A percentile compares a stretch with the other conserved stretches of the same genome.
phyloP scores from a whole-genome alignment of 2,329 filamentous ascomycete species.

The Trichoderma afroharzianum region DNA sequence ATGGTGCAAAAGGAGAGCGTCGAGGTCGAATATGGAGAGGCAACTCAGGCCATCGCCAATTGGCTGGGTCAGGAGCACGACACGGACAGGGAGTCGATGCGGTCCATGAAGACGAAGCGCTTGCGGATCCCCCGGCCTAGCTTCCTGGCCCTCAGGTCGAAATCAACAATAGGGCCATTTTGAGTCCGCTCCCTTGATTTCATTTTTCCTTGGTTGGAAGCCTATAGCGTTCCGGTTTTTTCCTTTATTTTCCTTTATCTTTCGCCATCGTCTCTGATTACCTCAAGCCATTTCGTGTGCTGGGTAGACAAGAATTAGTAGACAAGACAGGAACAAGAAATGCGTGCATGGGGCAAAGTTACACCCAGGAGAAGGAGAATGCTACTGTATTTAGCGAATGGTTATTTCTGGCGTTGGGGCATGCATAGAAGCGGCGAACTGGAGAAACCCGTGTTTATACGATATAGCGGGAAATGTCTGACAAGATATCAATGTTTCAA shows the following conservation, averaged over 20 bases:
- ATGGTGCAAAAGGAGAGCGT: constrained; percentile 43
- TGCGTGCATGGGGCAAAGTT: background rate
- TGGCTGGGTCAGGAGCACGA: constrained; percentile 41
- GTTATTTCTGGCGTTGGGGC: background rate
- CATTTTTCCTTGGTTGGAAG: background rate
- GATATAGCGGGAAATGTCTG: background rate
- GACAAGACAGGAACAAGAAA: constrained; percentile 2
- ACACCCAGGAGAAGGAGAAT: constrained; percentile 4
- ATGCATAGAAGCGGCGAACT: constrained; percentile 6
- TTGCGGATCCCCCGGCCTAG: constrained; percentile 31
- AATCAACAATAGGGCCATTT: constrained; percentile 28
- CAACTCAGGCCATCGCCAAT: constrained; percentile 38
- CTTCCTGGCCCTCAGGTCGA: constrained; percentile 30
- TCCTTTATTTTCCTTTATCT: background rate
- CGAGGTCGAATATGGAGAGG: constrained; percentile 43
- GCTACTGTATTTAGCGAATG: background rate
- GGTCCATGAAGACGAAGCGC: constrained; percentile 34
- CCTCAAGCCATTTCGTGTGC: background rate
- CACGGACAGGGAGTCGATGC: constrained; percentile 35
- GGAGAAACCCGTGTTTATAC: background rate
- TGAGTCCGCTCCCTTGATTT: background rate
- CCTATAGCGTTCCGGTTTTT: background rate
- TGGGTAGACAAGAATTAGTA: background rate
- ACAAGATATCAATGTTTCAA: background rate
- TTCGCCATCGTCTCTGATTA: background rate